Evolutionary conservation across 352 stramenopile genomes (phyloP), one percentile per base, ranked within the genome.

Genomic region (Pythium coloratum): DNA sequence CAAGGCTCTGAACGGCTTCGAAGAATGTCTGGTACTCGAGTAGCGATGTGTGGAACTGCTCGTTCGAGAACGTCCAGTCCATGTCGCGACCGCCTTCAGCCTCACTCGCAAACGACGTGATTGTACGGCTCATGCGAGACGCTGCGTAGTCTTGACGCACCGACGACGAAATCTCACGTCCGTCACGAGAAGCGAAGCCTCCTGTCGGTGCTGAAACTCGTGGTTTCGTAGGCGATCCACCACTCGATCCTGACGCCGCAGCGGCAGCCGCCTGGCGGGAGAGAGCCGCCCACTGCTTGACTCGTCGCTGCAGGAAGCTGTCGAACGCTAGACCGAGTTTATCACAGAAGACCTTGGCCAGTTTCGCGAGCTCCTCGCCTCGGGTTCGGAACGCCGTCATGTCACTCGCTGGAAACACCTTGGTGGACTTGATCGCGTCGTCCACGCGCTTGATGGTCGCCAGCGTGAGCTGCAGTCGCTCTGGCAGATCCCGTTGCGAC

Each of bases 41-140:
- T 18, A 90, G 51, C 1, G 75, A 54, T 1, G 50, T 69, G 55
- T 92, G 84, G 24, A 91, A 80, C 18, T 53, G 66, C n/a, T 90
- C 79, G 49, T 84, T 90, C 7, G 71, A 77, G 66, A 92, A 88
- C 6, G 61, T 69, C 82, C 82, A 92, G 56, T 92, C 81, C 72
- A 90, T 82, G 14, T 92, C 67, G 13, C 72, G 70, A 30, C 58
- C 60, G 2, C 71, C 64, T 18, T 70, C 72, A 18, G 55, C 55
- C 57, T 82, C 63, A 36, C 64, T 70, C 28, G 56, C 72, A 47
- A 77, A 81, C 16, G 78, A 81, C 28, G 73, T 77, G 51, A 77
- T 67, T 6, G 75, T 65, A 42, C 76, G 75, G 30, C 74, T 73
- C 55, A 76, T 64, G 0, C 74, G 66, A 2, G 74, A 79, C n/a